phyloP scores from a whole-genome alignment of 805 yeast species.

The Saccharomycopsis malanga region DNA sequence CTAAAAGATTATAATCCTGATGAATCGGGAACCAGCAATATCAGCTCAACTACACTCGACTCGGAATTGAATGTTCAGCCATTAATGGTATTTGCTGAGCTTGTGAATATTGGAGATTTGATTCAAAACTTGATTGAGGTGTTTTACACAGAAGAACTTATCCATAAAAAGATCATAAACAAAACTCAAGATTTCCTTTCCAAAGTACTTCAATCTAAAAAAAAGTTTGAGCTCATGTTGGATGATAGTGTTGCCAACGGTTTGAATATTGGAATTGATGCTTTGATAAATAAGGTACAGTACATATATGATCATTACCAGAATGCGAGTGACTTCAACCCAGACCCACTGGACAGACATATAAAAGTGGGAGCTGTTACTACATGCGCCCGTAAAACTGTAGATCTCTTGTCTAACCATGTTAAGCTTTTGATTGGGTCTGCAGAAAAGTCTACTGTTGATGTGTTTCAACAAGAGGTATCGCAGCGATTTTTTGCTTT shows the following conservation, averaged over 20 bases:
- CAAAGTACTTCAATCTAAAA: constrained; percentile 70
- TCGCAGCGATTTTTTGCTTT: constrained; percentile 78
- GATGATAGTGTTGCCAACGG: constrained; percentile 93
- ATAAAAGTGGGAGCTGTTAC: constrained; percentile 14
- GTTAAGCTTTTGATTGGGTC: constrained; percentile 68
- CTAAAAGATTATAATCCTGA: constrained; percentile 66
- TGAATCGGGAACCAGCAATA: constrained; percentile 16
- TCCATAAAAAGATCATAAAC: constrained; percentile 47
- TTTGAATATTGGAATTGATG: constrained; percentile 84
- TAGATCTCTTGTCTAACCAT: constrained; percentile 60
- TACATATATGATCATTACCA: constrained; percentile 49
- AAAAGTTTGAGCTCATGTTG: constrained; percentile 68
- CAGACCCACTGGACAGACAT: constrained; percentile 28
- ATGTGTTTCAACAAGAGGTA: constrained; percentile 89
- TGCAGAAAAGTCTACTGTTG: constrained; percentile 81
- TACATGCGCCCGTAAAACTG: constrained; percentile 50
- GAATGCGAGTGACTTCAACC: constrained; percentile 56
- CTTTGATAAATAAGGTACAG: constrained; percentile 75
- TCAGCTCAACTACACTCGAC: background rate
- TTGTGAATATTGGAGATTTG: constrained; percentile 87
- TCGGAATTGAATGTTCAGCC: constrained; percentile 57
- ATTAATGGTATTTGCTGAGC: constrained; percentile 75
- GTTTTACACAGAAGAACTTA: constrained; percentile 80
- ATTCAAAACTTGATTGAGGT: constrained; percentile 89
- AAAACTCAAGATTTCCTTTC: constrained; percentile 72